A percentile compares a stretch with the other conserved stretches of the same genome.
Evolutionary conservation across 495 filamentous ascomycete genomes (phyloP).

Genomic region (Trichoderma asperelloides): DNA sequence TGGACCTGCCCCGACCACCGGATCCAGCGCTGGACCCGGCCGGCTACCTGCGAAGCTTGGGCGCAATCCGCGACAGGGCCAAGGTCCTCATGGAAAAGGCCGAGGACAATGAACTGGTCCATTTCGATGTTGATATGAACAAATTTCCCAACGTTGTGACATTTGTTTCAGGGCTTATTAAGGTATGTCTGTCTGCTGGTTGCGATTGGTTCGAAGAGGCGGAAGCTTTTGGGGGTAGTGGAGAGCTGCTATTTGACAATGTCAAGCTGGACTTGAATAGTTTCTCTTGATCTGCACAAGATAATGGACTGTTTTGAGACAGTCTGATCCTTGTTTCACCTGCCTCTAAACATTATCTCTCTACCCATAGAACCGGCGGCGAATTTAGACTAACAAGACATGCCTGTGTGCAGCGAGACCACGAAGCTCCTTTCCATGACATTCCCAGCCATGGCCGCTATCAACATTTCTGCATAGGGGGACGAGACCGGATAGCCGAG

Average conservation of each 20-base stretch:
- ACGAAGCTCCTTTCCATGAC: constrained; percentile 69
- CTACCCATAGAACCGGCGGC: background rate
- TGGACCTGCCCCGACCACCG: constrained; percentile 74
- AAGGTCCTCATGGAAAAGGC: constrained; percentile 68
- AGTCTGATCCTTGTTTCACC: background rate
- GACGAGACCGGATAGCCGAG: constrained; percentile 60
- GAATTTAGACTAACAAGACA: constrained; percentile 13
- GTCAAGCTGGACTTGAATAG: background rate
- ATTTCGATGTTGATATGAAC: constrained; percentile 85
- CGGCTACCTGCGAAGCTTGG: constrained; percentile 83
- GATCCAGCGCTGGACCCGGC: constrained; percentile 88
- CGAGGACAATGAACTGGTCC: constrained; percentile 64
- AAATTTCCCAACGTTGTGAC: constrained; percentile 81
- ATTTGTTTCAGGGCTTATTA: constrained; percentile 96
- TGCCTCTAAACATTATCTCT: background rate
- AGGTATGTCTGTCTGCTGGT: constrained; percentile 44
- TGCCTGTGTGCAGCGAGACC: constrained; percentile 58
- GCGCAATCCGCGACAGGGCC: constrained; percentile 75
- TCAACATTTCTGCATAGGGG: constrained; percentile 88
- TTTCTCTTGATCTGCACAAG: background rate
- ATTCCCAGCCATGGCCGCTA: constrained; percentile 85
- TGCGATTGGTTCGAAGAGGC: background rate
- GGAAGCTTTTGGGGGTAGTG: background rate
- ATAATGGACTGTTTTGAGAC: background rate
- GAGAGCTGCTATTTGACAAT: background rate